phyloP scores from a whole-genome alignment of 2,329 filamentous ascomycete species.

The Penicillium sp. region DNA sequence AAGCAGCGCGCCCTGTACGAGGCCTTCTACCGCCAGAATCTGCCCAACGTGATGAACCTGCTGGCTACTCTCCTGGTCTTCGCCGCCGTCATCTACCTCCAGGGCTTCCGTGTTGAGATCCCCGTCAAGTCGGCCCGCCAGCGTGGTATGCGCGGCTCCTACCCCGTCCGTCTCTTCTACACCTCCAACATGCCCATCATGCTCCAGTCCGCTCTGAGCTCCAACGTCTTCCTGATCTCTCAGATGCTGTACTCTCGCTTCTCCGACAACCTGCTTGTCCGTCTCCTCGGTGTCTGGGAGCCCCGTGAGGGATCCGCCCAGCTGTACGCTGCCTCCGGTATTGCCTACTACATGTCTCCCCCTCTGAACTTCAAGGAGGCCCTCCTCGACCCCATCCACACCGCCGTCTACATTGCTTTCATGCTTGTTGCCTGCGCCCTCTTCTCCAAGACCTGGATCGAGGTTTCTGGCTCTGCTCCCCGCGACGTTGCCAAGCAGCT shows the following conservation, averaged over 20 bases:
- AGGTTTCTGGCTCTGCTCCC: slow-evolving; percentile 96
- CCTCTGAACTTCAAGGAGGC: slow-evolving; percentile 97
- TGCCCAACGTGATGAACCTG: slow-evolving; percentile 99
- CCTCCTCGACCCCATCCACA: slow-evolving; percentile 95
- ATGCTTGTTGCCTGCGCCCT: slow-evolving; percentile 97
- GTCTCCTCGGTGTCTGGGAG: slow-evolving; percentile 98
- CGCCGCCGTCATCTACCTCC: slow-evolving; percentile 96
- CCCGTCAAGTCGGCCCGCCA: slow-evolving; percentile 99
- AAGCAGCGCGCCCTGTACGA: slow-evolving; percentile 98
- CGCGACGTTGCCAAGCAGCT: slow-evolving; percentile 99
- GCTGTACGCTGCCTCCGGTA: slow-evolving; percentile 87
- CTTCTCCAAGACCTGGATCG: slow-evolving; percentile 99
- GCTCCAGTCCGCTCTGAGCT: slow-evolving; percentile 97
- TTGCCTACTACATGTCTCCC: slow-evolving; percentile 99
- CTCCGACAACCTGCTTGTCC: slow-evolving; percentile 97
- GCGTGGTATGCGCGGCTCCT: slow-evolving; percentile 96
- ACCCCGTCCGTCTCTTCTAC: slow-evolving; percentile 99
- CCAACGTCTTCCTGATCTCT: slow-evolving; percentile 98
- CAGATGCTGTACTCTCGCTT: slow-evolving; percentile 99
- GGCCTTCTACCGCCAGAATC: slow-evolving; percentile 98
- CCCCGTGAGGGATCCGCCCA: slow-evolving; percentile 91
- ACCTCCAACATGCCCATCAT: slow-evolving; percentile 99
- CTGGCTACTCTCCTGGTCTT: slow-evolving; percentile 91
- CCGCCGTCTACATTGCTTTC: slow-evolving; percentile 90
- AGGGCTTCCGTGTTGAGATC: slow-evolving; percentile 99